phyloP scores from a whole-genome alignment of 2,329 filamentous ascomycete genomes.

The Colletotrichum truncatum region DNA sequence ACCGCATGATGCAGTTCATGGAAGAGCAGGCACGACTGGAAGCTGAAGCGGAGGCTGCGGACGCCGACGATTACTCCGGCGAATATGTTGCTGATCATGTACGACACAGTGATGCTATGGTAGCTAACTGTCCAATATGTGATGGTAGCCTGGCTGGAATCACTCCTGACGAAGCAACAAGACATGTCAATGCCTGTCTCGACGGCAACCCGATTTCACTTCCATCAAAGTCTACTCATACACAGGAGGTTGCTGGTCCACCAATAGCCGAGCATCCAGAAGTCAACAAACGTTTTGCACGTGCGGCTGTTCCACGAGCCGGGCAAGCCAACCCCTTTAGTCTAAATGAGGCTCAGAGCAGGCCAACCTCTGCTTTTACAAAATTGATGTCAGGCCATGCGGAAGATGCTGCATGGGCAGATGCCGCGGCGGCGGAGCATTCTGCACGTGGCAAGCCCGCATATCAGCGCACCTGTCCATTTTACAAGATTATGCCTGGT shows the following conservation, averaged over 20 bases:
- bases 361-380: slow-evolving; percentile 79
- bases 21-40: slow-evolving; percentile 77
- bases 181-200: slow-evolving; percentile 93
- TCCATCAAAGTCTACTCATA: slow-evolving; percentile 37
- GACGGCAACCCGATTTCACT: slow-evolving; percentile 79
- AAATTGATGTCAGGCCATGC: slow-evolving; percentile 93
- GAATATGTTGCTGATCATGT: slow-evolving; percentile 42
- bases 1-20: slow-evolving; percentile 75
- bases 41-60: slow-evolving; percentile 61
- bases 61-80: slow-evolving; percentile 44
- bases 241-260: not conserved
- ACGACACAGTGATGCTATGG: slow-evolving; percentile 41
- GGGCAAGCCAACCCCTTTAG: slow-evolving; percentile 84
- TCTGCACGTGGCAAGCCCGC: slow-evolving; percentile 85
- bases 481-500: slow-evolving; percentile 97
- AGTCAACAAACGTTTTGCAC: slow-evolving; percentile 68
- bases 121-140: slow-evolving; percentile 79
- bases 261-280: slow-evolving; percentile 47
- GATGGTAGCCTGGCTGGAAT: slow-evolving; percentile 68
- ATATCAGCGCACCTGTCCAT: slow-evolving; percentile 91
- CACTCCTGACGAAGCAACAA: slow-evolving; percentile 72
- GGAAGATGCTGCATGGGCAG: slow-evolving; percentile 90
- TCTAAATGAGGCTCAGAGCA: slow-evolving; percentile 49
- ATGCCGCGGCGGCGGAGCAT: slow-evolving; percentile 81
- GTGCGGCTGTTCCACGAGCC: slow-evolving; percentile 76